Evolutionary conservation across 495 filamentous ascomycete species (phyloP).

Genomic region (Haplographium delicatum): DNA sequence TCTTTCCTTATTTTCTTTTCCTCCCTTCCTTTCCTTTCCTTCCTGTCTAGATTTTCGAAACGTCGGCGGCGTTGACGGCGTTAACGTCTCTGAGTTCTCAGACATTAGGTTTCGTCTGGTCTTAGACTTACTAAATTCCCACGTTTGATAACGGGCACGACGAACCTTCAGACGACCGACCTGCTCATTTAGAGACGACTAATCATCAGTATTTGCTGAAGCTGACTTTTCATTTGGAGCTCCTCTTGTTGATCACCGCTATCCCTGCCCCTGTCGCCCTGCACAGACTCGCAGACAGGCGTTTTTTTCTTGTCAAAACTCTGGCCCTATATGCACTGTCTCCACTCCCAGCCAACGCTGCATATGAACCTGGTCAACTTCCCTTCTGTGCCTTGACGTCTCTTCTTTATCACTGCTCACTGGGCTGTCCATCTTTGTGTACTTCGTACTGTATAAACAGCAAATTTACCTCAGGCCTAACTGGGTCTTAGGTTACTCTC

Average conservation of each 20-base stretch:
- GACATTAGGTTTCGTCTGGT: conserved; percentile 8
- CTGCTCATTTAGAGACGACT: neutral
- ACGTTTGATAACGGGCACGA: too few relatives aligned
- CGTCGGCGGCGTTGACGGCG: too few relatives aligned
- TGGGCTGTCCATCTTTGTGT: too few relatives aligned
- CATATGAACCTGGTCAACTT: neutral
- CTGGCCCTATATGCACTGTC: too few relatives aligned
- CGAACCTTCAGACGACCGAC: neutral
- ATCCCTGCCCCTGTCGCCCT: neutral
- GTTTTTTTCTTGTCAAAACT: neutral
- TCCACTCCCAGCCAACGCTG: neutral
- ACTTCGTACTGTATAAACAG: too few relatives aligned
- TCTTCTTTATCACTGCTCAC: neutral
- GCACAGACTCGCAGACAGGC: conserved; percentile 1
- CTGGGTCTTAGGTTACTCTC: neutral
- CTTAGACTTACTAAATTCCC: too few relatives aligned
- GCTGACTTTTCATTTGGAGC: too few relatives aligned
- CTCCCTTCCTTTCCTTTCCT: too few relatives aligned
- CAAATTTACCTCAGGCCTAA: neutral
- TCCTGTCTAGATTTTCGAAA: too few relatives aligned
- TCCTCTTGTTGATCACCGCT: too few relatives aligned
- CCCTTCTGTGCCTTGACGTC: neutral
- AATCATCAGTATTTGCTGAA: neutral
- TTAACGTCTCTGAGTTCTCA: too few relatives aligned
- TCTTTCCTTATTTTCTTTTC: too few relatives aligned